phyloP scores from a whole-genome alignment of 306 rosid genomes.

The Dicorynia guianensis region DNA sequence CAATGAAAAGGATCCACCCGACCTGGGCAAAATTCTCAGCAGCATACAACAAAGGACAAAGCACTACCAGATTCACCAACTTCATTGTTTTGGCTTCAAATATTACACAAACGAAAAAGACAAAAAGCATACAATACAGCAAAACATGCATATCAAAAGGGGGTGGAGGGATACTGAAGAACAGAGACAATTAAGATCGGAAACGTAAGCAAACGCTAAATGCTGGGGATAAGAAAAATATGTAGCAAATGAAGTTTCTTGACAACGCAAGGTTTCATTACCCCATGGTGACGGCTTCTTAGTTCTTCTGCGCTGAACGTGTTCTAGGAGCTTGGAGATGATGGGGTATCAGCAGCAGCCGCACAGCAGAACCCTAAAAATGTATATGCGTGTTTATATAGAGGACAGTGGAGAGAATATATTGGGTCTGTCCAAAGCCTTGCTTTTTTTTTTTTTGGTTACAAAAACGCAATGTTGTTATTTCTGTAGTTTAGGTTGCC shows the following conservation, averaged over 20 bases:
- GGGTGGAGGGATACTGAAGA: not conserved
- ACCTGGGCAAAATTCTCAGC: not conserved
- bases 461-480: too few species aligned
- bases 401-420: not conserved
- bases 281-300: constrained; percentile 58
- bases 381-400: not conserved
- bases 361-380: constrained; percentile 53
- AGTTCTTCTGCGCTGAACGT: constrained; percentile 22
- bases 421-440: not conserved
- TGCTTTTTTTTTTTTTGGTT: too few species aligned
- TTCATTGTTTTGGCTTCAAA: not conserved
- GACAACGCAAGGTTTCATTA: constrained; percentile 21
- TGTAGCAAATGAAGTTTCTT: too few species aligned
- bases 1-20: not conserved
- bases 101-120: not conserved
- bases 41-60: not conserved
- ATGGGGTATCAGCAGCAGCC: constrained; percentile 31
- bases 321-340: not conserved
- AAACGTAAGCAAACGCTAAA: not conserved
- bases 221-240: not conserved
- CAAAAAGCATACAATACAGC: not conserved
- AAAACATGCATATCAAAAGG: not conserved
- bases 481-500: too few species aligned
- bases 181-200: not conserved
- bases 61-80: not conserved